Base-by-base conservation (phyloP, 1,284 basidiomycete species). In the Ceratobasidium sp. region DNA sequence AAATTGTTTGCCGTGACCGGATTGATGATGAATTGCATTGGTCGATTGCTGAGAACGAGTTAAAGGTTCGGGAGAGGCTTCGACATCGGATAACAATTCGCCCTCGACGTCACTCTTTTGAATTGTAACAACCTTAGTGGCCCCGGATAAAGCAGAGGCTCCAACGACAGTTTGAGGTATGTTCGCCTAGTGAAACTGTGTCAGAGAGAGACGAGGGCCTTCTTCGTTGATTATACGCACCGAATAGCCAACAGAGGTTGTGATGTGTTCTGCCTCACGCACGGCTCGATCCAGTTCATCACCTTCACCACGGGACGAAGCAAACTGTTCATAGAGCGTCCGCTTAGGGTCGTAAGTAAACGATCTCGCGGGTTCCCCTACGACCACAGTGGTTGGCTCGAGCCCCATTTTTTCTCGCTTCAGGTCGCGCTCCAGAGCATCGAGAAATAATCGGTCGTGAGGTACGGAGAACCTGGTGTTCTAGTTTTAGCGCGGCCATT, bases 401-500 rank as follows among this genome's bases (percentile, higher is more conserved):
- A 88, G 84, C 0, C 92, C 91, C 83, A 92, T 90, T 82, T 95
- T 96, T 80, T 96, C 94, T 50, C 94, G 87, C 82, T 96, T 96
- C 71, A 96, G 86, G 79, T 97, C 94, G 61, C 94, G 91, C 80
- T 97, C 94, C 46, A 97, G 86, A 30, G 94, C 94, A 78, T 97
- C 94, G 61, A 97, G 88, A 84, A 97, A 96, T 62, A 97, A 89
- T n/a, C 94, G 90, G 80, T 97, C 94, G 76, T 97, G 94, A 2
- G 94, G 94, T 12, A 97, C 94, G 1, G 88, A 90, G 80, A 89
- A 90, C 88, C 88, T 89, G n/a, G n/a, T n/a, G n/a, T n/a, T n/a
- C n/a, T n/a, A n/a, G n/a, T n/a, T n/a, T n/a, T n/a, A n/a, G n/a
- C n/a, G n/a, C n/a, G n/a, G n/a, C n/a, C n/a, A n/a, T n/a, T n/a